These are phyloP conservation scores for Aphanoascus verrucosus DNA, from an alignment of 2,329 filamentous ascomycete genomes.

Conservation along the genomic window DNA sequence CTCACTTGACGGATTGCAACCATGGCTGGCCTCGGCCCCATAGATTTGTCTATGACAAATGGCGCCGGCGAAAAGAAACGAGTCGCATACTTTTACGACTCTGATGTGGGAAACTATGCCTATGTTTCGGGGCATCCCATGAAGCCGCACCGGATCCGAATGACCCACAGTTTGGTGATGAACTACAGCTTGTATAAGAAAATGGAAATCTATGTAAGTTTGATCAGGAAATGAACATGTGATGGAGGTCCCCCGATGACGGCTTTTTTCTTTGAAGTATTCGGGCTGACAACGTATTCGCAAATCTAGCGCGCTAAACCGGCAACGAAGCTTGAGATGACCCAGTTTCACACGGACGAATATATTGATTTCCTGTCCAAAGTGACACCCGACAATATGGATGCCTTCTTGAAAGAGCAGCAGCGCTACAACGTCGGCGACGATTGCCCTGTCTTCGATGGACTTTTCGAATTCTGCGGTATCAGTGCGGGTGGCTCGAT, in stretches of 20 bases:
- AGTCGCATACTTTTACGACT: constrained; percentile 97
- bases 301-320: constrained; percentile 61
- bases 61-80: constrained; percentile 56
- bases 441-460: constrained; percentile 56
- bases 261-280: constrained; percentile 19
- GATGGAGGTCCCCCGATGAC: background rate
- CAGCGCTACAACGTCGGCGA: constrained; percentile 63
- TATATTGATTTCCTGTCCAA: constrained; percentile 66
- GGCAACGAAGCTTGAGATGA: constrained; percentile 60
- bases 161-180: constrained; percentile 57
- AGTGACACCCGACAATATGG: constrained; percentile 98
- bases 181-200: constrained; percentile 64
- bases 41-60: constrained; percentile 44
- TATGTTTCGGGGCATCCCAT: constrained; percentile 68
- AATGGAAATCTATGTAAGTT: constrained; percentile 57
- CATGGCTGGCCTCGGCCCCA: constrained; percentile 46
- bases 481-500: constrained; percentile 60
- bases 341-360: constrained; percentile 62
- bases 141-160: constrained; percentile 58
- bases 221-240: too few species aligned
- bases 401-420: constrained; percentile 80
- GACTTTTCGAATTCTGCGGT: constrained; percentile 59
- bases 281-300: background rate
- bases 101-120: constrained; percentile 95
- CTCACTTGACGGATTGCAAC: constrained; percentile 1